Base-by-base conservation (phyloP, 148 eudicot genomes). In the Rhododendron molle region DNA sequence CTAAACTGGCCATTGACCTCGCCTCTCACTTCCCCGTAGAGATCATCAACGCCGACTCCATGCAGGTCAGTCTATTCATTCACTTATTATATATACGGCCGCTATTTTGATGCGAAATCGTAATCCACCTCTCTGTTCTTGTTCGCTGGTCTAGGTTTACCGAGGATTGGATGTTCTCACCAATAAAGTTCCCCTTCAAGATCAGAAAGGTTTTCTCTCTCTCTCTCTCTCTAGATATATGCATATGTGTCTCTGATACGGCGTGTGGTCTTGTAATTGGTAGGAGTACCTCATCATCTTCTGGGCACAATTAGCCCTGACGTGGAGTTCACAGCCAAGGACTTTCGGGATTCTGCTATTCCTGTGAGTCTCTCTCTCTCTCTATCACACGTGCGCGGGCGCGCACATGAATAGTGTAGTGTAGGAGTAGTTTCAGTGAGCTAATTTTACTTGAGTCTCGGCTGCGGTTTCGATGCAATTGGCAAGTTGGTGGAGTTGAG, bases 251-350 rank as follows among this genome's bases (percentile, higher is more conserved):
- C 30, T n/a, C 43, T 14, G 81, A 34, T 62, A 23, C 15, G 11
- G 12, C 15, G 18, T 40, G 21, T 11, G 5, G 43, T 58, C 30
- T 67, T 30, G 0, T 86, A 72, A 67, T 60, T 73, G 21, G 85
- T 87, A 96, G 99, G 97, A 85, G 97, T 96, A 78, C 92, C 94
- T 13, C 99, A 96, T 88, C 99, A 96, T 92, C 89, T 96, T 60
- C 82, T 96, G 82, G 98, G 99, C 65, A 96, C 95, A 49, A 78
- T 96, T 36, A 91, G 92, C 87, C 96, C 98, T 36, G 87, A 87
- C 89, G 90, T 92, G 28, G 99, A 95, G 86, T 96, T 92, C 86
- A 94, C 94, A 28, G 93, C 96, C 4, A 96, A 96, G 87, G 92
- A 93, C 87, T 96, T 96, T 71, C 89, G 98, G 83, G 98, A 96